Evolutionary conservation across 192 early-diverging fungal species (phyloP), one percentile per base, ranked within the genome.

Genomic region (Chytriomyces hyalinus): DNA sequence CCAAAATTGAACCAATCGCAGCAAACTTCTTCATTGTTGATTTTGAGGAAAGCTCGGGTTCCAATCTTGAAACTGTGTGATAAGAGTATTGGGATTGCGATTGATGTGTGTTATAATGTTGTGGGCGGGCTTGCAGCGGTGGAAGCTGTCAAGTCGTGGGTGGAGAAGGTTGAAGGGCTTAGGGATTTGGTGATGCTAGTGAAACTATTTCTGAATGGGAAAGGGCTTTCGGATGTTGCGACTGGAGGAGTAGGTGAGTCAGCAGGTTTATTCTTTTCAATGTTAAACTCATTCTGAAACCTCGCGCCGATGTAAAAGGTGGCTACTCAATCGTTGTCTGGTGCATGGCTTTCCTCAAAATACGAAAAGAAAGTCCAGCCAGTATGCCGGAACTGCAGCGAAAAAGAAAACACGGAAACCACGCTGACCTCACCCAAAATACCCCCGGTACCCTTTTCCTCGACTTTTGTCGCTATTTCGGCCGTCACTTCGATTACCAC

Each of bases 21-120:
- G 9, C 8, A n/a, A 8, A 17, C 24, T 17, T 46, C 26, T 9
- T 57, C 49, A 17, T 43, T 78, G 20, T 26, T 47, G 20, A 15
- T 70, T 11, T 6, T 78, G 17, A 20, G 60, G 46, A 24, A 28
- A 17, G 76, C 76, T 10, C 26, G 64, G 2, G 76, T 78, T 46
- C 76, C 76, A 2, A 70, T 78, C 36, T 22, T 70, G 49, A 78
- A 78, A 61, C 43, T 78, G 49, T 11, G 13, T 20, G 76, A 78
- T 28, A 26, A 13, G 11, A 10, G 13, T 9, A 61, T 67, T n/a
- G 66, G 67, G n/a, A 44, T 78, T 20, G 20, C 9, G n/a, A 10
- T 78, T 20, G 76, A 78, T 48, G 48, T 78, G 46, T 68, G 50
- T 13, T 78, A 70, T 46, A 62, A 60, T 59, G 51, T 59, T 9